Percentiles rank a stretch among this genome's conserved stretches.
Evolutionary conservation across 805 yeast species (phyloP).

Genomic region (Vanderwaltozyma yarrowii): DNA sequence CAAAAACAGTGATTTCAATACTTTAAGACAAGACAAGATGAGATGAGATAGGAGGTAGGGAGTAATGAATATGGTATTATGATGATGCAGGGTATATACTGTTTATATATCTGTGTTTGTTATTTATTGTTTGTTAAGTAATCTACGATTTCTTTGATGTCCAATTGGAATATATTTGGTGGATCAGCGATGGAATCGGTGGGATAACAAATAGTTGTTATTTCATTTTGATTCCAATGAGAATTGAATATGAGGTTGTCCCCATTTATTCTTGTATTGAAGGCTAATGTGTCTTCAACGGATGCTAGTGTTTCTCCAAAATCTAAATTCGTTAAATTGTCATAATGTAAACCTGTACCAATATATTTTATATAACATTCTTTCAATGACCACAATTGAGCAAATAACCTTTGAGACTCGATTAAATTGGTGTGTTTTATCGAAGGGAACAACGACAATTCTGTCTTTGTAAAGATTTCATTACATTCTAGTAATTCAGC

Average conservation of each 20-base stretch:
- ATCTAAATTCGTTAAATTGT: constrained; percentile 3
- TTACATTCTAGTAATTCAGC: constrained; percentile 29
- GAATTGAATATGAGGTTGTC: not conserved
- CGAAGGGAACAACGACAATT: constrained; percentile 13
- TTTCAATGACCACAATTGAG: constrained; percentile 68
- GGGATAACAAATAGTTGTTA: not conserved
- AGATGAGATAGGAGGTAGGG: too few species aligned
- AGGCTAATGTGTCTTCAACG: not conserved
- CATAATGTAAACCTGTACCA: constrained; percentile 48
- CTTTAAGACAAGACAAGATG: too few species aligned
- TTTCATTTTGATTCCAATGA: not conserved
- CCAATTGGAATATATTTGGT: not conserved
- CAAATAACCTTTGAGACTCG: constrained; percentile 29
- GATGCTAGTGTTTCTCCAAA: too few species aligned
- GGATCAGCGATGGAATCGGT: too few species aligned
- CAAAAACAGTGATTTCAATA: too few species aligned
- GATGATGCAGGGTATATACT: too few species aligned
- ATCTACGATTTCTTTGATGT: not conserved
- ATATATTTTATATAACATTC: constrained; percentile 62
- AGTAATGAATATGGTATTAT: too few species aligned
- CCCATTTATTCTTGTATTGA: not conserved
- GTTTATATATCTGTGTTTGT: too few species aligned
- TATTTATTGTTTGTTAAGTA: not conserved
- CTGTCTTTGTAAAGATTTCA: constrained; percentile 34
- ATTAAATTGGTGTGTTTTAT: constrained; percentile 7